phyloP scores from a whole-genome alignment of 257 asterid species.

The Petrea volubilis region DNA sequence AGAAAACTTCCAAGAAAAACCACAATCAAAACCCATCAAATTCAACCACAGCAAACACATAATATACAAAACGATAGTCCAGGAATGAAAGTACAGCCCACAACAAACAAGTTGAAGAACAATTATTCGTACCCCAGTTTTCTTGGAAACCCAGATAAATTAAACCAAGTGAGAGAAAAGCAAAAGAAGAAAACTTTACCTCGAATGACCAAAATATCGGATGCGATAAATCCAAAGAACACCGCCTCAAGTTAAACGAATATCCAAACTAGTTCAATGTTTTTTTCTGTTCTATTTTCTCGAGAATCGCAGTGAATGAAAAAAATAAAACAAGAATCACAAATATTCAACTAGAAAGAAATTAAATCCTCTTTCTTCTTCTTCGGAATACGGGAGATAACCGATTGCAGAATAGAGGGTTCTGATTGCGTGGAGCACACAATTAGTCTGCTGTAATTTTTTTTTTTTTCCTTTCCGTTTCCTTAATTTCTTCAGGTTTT shows the following conservation, averaged over 20 bases:
- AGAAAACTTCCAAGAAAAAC: constrained; percentile 3
- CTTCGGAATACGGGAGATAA: background rate
- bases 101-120: background rate
- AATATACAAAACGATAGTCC: background rate
- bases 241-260: constrained; percentile 22
- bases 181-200: constrained; percentile 21
- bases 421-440: constrained; percentile 30
- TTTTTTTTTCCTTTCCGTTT: background rate
- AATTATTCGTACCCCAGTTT: background rate
- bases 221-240: constrained; percentile 23
- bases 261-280: constrained; percentile 12
- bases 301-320: background rate
- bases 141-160: constrained; percentile 19
- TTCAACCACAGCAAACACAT: constrained; percentile 6
- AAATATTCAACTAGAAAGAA: constrained; percentile 16
- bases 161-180: background rate
- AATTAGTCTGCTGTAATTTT: constrained; percentile 6
- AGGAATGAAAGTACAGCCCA: background rate
- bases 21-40: constrained; percentile 19
- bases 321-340: constrained; percentile 16
- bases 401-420: constrained; percentile 28
- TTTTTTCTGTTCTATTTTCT: background rate
- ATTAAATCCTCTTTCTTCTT: background rate
- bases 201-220: constrained; percentile 3
- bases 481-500: too few species aligned